Conservation (phyloP, 169 alveolate genomes). For the Plasmodium gonderi region DNA sequence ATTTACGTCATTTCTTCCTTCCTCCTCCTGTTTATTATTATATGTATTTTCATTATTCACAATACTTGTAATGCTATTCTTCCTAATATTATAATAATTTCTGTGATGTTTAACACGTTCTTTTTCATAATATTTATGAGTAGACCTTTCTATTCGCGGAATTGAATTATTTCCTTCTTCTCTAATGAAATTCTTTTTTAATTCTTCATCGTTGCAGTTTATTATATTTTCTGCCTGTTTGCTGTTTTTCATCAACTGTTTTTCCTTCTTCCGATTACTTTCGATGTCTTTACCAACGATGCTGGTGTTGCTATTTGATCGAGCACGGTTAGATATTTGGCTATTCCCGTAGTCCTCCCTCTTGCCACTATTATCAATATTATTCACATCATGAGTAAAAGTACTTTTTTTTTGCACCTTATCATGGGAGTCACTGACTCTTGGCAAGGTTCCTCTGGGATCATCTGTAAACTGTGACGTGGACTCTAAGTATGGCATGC, state of each 20-base stretch:
- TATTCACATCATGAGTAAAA: not conserved
- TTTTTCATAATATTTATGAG: conserved; percentile 16
- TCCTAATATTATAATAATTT: not conserved
- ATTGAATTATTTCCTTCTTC: not conserved
- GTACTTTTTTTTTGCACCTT: not conserved
- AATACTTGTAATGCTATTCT: not conserved
- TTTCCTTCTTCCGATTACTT: not conserved
- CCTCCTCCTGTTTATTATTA: not conserved
- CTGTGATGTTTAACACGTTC: conserved; percentile 2
- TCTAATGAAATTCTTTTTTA: conserved; percentile 2
- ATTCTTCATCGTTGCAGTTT: conserved; percentile 58
- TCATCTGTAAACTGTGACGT: not conserved
- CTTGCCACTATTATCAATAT: not conserved
- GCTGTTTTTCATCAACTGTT: not conserved
- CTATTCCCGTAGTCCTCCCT: not conserved
- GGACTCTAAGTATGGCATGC: not conserved
- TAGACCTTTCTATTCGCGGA: not conserved
- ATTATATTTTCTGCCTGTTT: conserved; percentile 17
- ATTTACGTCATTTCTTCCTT: not conserved
- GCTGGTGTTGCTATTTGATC: not conserved
- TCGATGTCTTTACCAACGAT: not conserved
- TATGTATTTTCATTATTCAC: not conserved
- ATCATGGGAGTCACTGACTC: not conserved
- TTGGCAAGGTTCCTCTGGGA: not conserved
- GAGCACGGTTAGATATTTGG: not conserved